Evolutionary conservation across 2,329 filamentous ascomycete genomes (phyloP), one percentile per base, ranked within the genome.

Genomic region (Chrysosporium keratinophilum): DNA sequence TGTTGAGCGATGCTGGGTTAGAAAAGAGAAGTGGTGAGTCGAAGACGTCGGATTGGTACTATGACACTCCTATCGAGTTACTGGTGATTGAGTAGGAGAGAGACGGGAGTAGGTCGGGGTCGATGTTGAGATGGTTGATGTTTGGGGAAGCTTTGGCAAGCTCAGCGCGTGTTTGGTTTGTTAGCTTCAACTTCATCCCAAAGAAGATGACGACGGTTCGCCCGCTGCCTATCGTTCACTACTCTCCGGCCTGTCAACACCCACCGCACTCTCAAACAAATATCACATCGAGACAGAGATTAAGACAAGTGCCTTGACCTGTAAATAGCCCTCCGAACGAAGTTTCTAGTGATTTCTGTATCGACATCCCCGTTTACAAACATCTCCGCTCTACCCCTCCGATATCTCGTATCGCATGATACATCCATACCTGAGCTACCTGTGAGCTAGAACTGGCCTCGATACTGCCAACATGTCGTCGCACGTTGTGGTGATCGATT

Each of bases 401-500:
- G 37, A 37, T 9, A 37, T 34, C 15, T 44, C 52, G 58, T 57
- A 56, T 62, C 60, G 34, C 45, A 31, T 50, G 37, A 35, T 15
- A 50, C 7, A 15, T 10, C 15, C 17, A 31, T 34, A 41, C 15
- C 48, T 28, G 14, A 35, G 14, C 20, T 17, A 20, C 34, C 15
- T 34, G 4, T 23, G 15, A 44, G 28, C 39, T 17, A 28, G 28
- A 10, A n/a, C 35, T 35, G 37, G 42, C 57, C 34, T 15, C 40
- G 40, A 19, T 41, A 49, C 28, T 54, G 62, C 73, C 12, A 14
- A 58, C 60, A 95, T 95, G 88, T 82, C 88, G 60, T 85, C 89
- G 51, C 86, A 93, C 67, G 88, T 97, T 55, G 85, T 90, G 62
- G 88, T 97, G 51, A 83, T 95, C 60, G 84, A 91, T 67, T 82